Evolutionary conservation across 192 early-diverging fungal species (phyloP).

Genomic region (Backusella australiensis): DNA sequence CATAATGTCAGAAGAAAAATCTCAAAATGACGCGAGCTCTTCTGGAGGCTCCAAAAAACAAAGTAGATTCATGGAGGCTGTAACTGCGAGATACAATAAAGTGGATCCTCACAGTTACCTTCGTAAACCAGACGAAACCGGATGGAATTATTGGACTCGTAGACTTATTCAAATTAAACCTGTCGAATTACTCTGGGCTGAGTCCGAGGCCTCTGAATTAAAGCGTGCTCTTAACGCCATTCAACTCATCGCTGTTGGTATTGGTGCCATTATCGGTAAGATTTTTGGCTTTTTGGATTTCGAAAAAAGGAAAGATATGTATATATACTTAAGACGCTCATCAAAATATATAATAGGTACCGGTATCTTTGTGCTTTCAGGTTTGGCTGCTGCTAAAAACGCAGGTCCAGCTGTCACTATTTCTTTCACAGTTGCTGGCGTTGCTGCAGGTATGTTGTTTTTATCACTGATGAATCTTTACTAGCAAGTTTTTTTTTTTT

Average conservation of each 20-base stretch:
- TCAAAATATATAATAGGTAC: slow-evolving; percentile 1
- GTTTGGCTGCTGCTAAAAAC: slow-evolving; percentile 68
- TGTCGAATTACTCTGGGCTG: slow-evolving; percentile 23
- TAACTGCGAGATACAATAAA: slow-evolving; percentile 10
- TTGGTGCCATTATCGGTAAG: slow-evolving; percentile 35
- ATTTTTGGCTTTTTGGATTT: not conserved
- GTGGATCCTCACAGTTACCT: slow-evolving; percentile 30
- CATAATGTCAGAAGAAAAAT: not conserved
- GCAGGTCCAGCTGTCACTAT: slow-evolving; percentile 84
- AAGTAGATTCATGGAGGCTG: not conserved
- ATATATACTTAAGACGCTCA: not conserved
- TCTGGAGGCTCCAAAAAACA: not conserved
- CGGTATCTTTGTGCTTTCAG: slow-evolving; percentile 44
- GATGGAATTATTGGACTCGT: slow-evolving; percentile 14
- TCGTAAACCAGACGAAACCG: slow-evolving; percentile 15
- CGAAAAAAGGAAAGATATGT: not conserved
- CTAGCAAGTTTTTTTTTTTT: no score
- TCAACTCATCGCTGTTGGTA: slow-evolving; percentile 28
- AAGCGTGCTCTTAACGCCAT: slow-evolving; percentile 12
- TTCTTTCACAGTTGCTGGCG: slow-evolving; percentile 76
- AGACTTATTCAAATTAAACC: slow-evolving; percentile 29
- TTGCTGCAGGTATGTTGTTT: slow-evolving; percentile 49
- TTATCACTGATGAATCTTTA: not conserved
- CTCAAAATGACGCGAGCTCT: not conserved
- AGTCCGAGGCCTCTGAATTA: slow-evolving; percentile 20